These are phyloP conservation scores for Bruguiera hainesii DNA, from an alignment of 441 rosid genomes.

Conservation along the genomic window DNA sequence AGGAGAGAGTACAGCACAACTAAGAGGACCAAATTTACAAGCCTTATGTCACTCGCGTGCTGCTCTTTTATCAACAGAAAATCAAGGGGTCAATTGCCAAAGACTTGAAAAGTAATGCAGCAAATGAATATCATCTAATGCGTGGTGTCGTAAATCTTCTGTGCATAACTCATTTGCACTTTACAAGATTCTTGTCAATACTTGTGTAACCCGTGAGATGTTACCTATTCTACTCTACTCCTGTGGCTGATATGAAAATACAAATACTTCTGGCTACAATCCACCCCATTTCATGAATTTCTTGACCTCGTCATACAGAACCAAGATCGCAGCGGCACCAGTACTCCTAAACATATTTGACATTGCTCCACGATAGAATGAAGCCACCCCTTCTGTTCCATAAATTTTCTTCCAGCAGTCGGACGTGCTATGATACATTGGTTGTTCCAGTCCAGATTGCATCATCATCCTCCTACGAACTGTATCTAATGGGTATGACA, in stretches of 20 bases:
- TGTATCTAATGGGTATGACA: slow-evolving; percentile 87
- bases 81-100: slow-evolving; percentile 21
- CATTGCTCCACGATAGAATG: slow-evolving; percentile 84
- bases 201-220: slow-evolving; percentile 9
- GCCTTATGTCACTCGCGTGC: background rate
- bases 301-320: slow-evolving; percentile 81
- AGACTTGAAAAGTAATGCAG: slow-evolving; percentile 19
- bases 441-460: slow-evolving; percentile 83
- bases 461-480: slow-evolving; percentile 93
- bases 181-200: slow-evolving; percentile 18
- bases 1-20: too few relatives aligned
- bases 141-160: slow-evolving; percentile 9
- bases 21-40: too few relatives aligned
- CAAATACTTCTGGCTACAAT: slow-evolving; percentile 32
- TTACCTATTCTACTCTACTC: slow-evolving; percentile 22
- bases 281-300: slow-evolving; percentile 81
- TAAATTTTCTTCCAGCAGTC: slow-evolving; percentile 87
- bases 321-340: slow-evolving; percentile 90
- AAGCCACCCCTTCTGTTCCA: slow-evolving; percentile 65
- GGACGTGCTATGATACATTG: slow-evolving; percentile 56
- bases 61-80: slow-evolving; percentile 22
- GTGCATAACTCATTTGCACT: slow-evolving; percentile 13
- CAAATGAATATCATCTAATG: slow-evolving; percentile 25
- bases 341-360: slow-evolving; percentile 88
- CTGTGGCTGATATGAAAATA: slow-evolving; percentile 10